These are phyloP conservation scores for Tetrapisispora namnaoensis DNA, from an alignment of 805 yeast genomes.

Conservation along the genomic window DNA sequence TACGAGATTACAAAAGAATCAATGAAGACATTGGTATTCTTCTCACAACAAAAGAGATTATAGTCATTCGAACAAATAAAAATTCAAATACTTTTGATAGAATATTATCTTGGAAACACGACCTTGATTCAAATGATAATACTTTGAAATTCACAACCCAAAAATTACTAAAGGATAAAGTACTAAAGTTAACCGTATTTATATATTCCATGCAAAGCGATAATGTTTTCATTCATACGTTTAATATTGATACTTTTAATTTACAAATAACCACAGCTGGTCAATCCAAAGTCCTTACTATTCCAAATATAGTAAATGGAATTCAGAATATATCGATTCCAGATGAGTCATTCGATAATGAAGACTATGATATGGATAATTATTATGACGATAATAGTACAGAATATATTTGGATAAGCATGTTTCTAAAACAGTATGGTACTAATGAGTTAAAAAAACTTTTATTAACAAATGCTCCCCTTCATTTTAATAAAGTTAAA, in stretches of 20 bases:
- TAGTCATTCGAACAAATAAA: conserved; percentile 36
- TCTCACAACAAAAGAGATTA: conserved; percentile 58
- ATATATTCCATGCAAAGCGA: conserved; percentile 15
- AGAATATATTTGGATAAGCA: not conserved
- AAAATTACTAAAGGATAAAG: conserved; percentile 8
- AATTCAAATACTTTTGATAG: conserved; percentile 32
- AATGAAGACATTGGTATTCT: conserved; percentile 36
- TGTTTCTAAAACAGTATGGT: conserved; percentile 4
- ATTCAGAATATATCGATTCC: conserved; percentile 4
- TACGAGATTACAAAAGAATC: conserved; percentile 36
- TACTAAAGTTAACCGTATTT: conserved; percentile 8
- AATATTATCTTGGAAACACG: conserved; percentile 66
- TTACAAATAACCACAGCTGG: conserved; percentile 10
- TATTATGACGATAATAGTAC: not conserved
- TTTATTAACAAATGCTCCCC: not conserved
- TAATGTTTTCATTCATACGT: conserved; percentile 15
- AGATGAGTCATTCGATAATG: not conserved
- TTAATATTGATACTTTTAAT: conserved; percentile 7
- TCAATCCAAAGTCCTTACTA: conserved; percentile 10
- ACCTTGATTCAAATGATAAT: conserved; percentile 43
- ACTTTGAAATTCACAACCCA: conserved; percentile 36
- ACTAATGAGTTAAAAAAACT: not conserved
- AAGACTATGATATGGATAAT: not conserved
- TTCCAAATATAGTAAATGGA: conserved; percentile 10
- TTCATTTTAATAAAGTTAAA: not conserved